Evolutionary conservation across 2,329 filamentous ascomycete genomes (phyloP), one percentile per base, ranked within the genome.

Genomic region (Cytospora schulzeri): DNA sequence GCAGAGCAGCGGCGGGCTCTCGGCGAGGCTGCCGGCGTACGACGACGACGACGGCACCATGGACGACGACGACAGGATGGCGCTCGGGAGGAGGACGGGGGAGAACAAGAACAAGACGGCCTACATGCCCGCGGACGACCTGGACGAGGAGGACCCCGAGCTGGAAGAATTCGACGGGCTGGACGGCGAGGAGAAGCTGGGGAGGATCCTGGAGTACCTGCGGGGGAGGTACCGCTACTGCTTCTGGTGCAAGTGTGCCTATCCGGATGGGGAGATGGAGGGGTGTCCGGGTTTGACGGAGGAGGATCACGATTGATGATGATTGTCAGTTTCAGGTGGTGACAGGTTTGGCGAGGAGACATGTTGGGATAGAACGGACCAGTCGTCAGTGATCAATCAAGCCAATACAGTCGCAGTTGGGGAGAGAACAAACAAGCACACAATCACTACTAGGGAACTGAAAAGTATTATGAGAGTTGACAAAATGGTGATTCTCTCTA

Each of bases 161-260:
- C 78, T 98, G 64, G 88, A 93, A 31, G 88, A 86, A 63, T 97
- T 96, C 71, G 88, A 93, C 71, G 85, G 83, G 1, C 78, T 94
- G 53, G 84, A 88, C 26, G 80, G 87, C 1, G 79, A 79, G 1
- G 90, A 96, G 70, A 85, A 87, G 69, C 77, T 98, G 67, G 78
- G 80, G 11, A 86, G 81, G 69, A 76, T 96, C 17, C 83, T 97
- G 12, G 75, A 78, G 22, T 88, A 91, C 76, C 76, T 99, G 61
- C 85, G 95, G 45, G 80, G 87, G 57, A 84, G 85, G 72, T 86
- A 92, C 72, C 77, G 82, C 53, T 99, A 99, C 74, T 99, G 95
- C 78, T 97, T 97, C 74, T 99, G 93, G 91, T 99, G 95, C 78
- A 98, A 97, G 75, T 90, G 85, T 76, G 81, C 81, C 60, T 99